Percentiles rank a stretch among this genome's conserved stretches.
Evolutionary conservation across 495 filamentous ascomycete species (phyloP).

Genomic region (Aspergillus affinis): DNA sequence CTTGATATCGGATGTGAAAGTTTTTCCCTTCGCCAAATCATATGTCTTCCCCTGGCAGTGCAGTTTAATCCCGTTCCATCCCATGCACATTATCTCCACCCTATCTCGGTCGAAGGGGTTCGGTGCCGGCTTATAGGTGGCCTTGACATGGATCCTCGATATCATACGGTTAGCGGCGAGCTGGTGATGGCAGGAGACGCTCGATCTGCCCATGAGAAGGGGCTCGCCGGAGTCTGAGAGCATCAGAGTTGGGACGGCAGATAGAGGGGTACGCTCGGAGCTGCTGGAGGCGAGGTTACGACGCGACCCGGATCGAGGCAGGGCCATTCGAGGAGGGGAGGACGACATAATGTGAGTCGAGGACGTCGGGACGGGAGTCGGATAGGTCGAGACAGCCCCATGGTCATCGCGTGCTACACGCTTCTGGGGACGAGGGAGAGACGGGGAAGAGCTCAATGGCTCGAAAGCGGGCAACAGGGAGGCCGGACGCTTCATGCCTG

Average conservation of each 20-base stretch:
- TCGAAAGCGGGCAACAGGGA: constrained; percentile 91
- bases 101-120: constrained; percentile 62
- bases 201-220: constrained; percentile 85
- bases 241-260: constrained; percentile 73
- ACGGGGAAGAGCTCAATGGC: constrained; percentile 84
- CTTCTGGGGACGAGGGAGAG: constrained; percentile 71
- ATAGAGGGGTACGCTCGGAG: constrained; percentile 82
- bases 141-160: constrained; percentile 89
- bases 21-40: constrained; percentile 83
- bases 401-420: constrained; percentile 61
- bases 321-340: constrained; percentile 64
- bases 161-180: constrained; percentile 87
- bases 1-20: constrained; percentile 87
- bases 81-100: constrained; percentile 84
- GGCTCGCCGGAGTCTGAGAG: constrained; percentile 81
- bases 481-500: constrained; percentile 75
- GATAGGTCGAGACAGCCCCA: constrained; percentile 53
- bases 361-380: constrained; percentile 89
- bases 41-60: constrained; percentile 88
- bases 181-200: constrained; percentile 88
- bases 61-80: constrained; percentile 94
- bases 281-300: constrained; percentile 65
- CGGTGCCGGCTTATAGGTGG: constrained; percentile 71
- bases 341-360: constrained; percentile 90
- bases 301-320: constrained; percentile 34